Conservation (phyloP, 164 flowering plant species). For the Annona cherimola region DNA sequence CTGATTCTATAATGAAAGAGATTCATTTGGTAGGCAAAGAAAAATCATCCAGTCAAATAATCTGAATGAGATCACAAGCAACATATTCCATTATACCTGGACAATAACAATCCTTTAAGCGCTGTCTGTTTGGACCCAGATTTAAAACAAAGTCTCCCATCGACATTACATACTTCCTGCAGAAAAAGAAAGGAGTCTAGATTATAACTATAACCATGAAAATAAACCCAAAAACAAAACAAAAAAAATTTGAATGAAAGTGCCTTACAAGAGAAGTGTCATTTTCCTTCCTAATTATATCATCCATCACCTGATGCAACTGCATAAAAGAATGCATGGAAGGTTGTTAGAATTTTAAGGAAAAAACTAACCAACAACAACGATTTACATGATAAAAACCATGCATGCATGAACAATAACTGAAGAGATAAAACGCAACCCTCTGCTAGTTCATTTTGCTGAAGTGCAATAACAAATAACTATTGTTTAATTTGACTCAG, state of each 20-base stretch:
- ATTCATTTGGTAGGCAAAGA: background rate
- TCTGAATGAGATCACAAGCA: background rate
- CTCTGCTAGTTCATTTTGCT: too few species aligned
- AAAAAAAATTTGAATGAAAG: slow-evolving; percentile 4
- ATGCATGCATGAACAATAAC: too few species aligned
- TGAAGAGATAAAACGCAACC: too few species aligned
- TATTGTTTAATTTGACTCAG: too few species aligned
- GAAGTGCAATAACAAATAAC: too few species aligned
- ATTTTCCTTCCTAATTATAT: slow-evolving; percentile 48
- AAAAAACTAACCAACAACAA: too few species aligned
- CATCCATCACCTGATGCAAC: slow-evolving; percentile 72
- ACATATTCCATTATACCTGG: slow-evolving; percentile 47
- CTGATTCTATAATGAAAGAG: background rate
- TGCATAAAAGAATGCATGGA: slow-evolving; percentile 26
- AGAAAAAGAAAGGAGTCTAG: slow-evolving; percentile 7
- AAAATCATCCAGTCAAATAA: background rate
- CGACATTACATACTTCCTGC: slow-evolving; percentile 68
- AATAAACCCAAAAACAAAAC: background rate
- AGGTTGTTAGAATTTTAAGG: too few species aligned
- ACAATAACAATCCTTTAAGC: slow-evolving; percentile 62
- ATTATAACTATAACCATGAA: slow-evolving; percentile 8
- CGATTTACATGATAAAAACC: too few species aligned
- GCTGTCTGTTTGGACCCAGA: slow-evolving; percentile 36
- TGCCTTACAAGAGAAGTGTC: slow-evolving; percentile 51
- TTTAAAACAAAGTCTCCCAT: slow-evolving; percentile 85